Evolutionary conservation across 306 rosid genomes (phyloP), one percentile per base, ranked within the genome.

Genomic region (Quercus bicolor): DNA sequence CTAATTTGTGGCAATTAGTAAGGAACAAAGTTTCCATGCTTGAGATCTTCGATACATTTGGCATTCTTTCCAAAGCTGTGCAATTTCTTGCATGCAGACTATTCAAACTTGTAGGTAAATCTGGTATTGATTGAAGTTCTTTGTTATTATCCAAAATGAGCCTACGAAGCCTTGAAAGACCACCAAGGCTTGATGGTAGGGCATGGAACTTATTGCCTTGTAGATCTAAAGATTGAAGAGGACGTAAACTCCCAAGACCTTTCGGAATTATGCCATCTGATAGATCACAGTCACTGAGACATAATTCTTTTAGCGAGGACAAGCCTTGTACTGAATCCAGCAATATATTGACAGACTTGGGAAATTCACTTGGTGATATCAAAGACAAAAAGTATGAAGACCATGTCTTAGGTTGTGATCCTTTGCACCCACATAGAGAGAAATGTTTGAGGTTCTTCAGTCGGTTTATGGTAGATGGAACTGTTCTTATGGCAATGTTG

Each of bases 341-440:
- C 13, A 70, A 64, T 26, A 26, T 26, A 26, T 26, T 26, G 28
- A 26, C 2, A 26, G 28, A 26, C 28, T 26, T 26, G 28, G 28
- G 28, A 26, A 26, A 1, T 26, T 26, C 2, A 26, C 28, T 26
- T 26, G 28, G 28, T 26, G 28, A 26, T 26, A 26, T 26, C 28
- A 26, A 26, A 26, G 28, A 26, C 28, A 1, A 1, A 26, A 26
- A 26, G 28, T 26, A 26, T 26, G 28, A 26, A 26, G 28, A 26
- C 28, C 28, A 26, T 26, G 28, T 26, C 28, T 26, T 26, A 1
- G 37, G 73, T 5, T 86, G n/a, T 10, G 62, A 70, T 56, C 86
- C 82, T 75, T 79, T 75, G 71, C 66, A 74, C 9, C 89, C 86
- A 45, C 89, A 73, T 5, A 90, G 1, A 69, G 82, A 80, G 45